These are phyloP conservation scores for Conringia planisiliqua DNA, from an alignment of 345 rosid genomes.

Conservation along the genomic window DNA sequence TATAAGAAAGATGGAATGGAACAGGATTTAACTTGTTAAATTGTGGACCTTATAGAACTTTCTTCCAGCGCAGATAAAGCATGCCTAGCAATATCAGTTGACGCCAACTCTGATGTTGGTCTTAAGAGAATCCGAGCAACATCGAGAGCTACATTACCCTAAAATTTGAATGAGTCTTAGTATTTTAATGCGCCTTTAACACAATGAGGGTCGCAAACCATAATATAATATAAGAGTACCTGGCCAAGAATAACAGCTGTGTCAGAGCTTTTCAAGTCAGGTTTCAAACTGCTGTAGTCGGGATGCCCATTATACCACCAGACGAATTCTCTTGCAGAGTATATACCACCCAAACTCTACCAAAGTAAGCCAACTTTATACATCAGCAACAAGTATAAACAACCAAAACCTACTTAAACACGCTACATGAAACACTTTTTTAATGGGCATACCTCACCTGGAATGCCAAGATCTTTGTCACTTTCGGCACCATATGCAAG, in stretches of 20 bases:
- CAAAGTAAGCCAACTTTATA: not conserved
- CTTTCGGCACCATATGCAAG: constrained; percentile 98
- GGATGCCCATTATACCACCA: constrained; percentile 99
- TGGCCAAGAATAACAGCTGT: constrained; percentile 84
- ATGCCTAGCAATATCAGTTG: constrained; percentile 79
- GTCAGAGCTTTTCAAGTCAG: constrained; percentile 66
- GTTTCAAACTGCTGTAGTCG: constrained; percentile 56
- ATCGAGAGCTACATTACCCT: constrained; percentile 99
- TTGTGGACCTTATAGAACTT: constrained; percentile 68
- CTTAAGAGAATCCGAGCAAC: constrained; percentile 82
- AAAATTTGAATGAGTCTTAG: constrained; percentile 13
- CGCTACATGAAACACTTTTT: not conserved
- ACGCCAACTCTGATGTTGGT: constrained; percentile 68
- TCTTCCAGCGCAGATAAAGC: constrained; percentile 70
- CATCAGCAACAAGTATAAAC: constrained; percentile 1
- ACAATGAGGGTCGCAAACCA: not conserved
- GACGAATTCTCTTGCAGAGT: constrained; percentile 92
- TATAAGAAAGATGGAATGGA: not conserved
- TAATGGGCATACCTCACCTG: constrained; percentile 65
- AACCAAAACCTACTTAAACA: not conserved
- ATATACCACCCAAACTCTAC: constrained; percentile 64
- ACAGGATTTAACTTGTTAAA: not conserved
- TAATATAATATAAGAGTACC: constrained; percentile 35
- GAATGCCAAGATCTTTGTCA: constrained; percentile 76
- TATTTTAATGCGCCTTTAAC: not conserved